Conservation (phyloP, 345 rosid species). For the Reutealis trisperma region DNA sequence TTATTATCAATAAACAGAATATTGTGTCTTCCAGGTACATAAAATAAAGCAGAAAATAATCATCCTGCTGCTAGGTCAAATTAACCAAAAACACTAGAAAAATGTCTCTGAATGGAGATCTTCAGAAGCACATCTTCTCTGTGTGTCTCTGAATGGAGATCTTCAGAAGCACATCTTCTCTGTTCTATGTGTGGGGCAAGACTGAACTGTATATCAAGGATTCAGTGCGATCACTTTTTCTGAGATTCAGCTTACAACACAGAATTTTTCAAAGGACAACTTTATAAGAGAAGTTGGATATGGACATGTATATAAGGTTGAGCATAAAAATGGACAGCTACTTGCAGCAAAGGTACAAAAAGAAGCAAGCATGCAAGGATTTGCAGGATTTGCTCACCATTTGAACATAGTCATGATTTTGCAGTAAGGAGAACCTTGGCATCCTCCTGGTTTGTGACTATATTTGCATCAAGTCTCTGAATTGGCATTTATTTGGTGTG, state of each 20-base stretch:
- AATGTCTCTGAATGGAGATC: conserved; percentile 19
- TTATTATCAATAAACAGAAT: too few species aligned
- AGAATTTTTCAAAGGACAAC: conserved; percentile 47
- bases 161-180: conserved; percentile 47
- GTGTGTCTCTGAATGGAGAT: conserved; percentile 28
- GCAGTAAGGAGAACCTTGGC: conserved; percentile 63
- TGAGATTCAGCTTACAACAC: conserved; percentile 56
- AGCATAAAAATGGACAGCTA: conserved; percentile 51
- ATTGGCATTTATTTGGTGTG: conserved; percentile 69
- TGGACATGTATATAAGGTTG: conserved; percentile 58
- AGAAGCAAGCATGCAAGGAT: conserved; percentile 60
- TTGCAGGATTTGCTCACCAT: conserved; percentile 58
- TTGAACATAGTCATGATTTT: conserved; percentile 72
- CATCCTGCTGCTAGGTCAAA: background rate
- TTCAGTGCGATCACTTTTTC: conserved; percentile 41
- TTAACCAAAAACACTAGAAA: conserved; percentile 22
- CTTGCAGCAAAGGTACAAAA: conserved; percentile 62
- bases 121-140: conserved; percentile 50
- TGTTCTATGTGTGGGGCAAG: conserved; percentile 54
- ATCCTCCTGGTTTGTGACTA: conserved; percentile 59
- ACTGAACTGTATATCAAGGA: conserved; percentile 50
- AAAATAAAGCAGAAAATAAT: conserved; percentile 15
- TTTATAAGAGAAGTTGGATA: conserved; percentile 64
- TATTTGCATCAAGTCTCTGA: conserved; percentile 65
- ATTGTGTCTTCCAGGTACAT: conserved; percentile 16